Evolutionary conservation across 108 stramenopile genomes (phyloP), one percentile per base, ranked within the genome.

Genomic region (Asterionellopsis glacialis): DNA sequence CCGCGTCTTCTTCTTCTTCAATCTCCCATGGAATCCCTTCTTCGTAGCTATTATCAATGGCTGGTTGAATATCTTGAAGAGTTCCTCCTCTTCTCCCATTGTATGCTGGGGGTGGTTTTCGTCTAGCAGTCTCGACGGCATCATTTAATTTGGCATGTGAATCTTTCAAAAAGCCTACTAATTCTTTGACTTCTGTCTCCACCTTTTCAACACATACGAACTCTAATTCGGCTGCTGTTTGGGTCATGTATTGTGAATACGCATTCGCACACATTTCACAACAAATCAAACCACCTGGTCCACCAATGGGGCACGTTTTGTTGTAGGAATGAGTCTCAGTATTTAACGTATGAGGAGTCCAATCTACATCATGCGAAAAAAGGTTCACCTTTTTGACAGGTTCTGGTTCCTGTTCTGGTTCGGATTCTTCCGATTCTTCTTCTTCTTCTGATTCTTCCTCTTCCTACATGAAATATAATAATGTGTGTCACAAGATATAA

Each of bases 221-320:
- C 49, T 77, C 76, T 56, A 77, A 50, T 64, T 77, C 76, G 12
- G 67, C 41, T 9, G 63, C 48, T 10, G 76, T 72, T 43, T 45
- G 15, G 6, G 54, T 59, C 45, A 79, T 16, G 21, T 65, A 72
- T 53, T 55, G 28, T 14, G 87, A 83, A 65, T 88, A 93, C 41
- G 76, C 47, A 23, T 72, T 69, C 38, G 81, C 64, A 47, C 88
- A 93, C 42, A 50, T 44, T 11, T 80, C 44, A 55, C 92, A 93
- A 56, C 92, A 93, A 62, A 89, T 84, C 13, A 89, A 68, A 12
- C 92, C 92, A 18, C 86, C 85, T 7, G 92, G 85, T 12, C 92
- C 91, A n/a, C 85, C 87, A 41, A 44, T 70, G n/a, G 88, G 85
- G 71, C 92, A 93, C 11, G 76, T 43, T 55, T 72, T 47, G 45